These are phyloP conservation scores for Cercospora nicotianae DNA, from an alignment of 2,329 filamentous ascomycete genomes.

Conservation along the genomic window DNA sequence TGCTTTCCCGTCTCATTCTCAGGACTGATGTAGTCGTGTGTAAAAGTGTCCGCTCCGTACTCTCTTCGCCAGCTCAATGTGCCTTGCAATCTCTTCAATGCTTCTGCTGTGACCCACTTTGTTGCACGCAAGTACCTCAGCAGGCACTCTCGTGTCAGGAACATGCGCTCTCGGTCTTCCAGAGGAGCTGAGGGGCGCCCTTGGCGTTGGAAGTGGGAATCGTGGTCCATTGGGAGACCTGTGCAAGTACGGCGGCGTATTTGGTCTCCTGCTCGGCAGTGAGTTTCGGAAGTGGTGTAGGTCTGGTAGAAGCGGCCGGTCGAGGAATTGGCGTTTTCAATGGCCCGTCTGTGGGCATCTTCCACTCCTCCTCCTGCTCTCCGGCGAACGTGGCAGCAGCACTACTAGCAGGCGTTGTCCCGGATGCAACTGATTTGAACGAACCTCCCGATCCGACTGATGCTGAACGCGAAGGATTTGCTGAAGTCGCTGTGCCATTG, in stretches of 20 bases:
- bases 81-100: conserved; percentile 73
- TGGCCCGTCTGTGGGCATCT: conserved; percentile 33
- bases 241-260: conserved; percentile 73
- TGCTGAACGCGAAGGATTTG: conserved; percentile 24
- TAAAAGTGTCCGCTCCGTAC: conserved; percentile 78
- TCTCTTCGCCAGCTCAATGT: conserved; percentile 88
- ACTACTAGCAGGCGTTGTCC: conserved; percentile 21
- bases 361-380: conserved; percentile 30
- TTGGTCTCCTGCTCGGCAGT: conserved; percentile 77
- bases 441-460: conserved; percentile 32
- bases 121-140: conserved; percentile 90
- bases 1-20: conserved; percentile 99
- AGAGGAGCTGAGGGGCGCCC: conserved; percentile 62
- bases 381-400: conserved; percentile 28
- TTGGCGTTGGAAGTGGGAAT: conserved; percentile 65
- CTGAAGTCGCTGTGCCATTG: conserved; percentile 7
- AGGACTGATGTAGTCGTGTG: conserved; percentile 81
- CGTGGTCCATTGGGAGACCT: conserved; percentile 69
- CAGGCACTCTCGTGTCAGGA: conserved; percentile 88
- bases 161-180: conserved; percentile 78
- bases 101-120: conserved; percentile 78
- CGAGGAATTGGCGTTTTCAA: conserved; percentile 38
- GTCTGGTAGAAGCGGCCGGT: conserved; percentile 54
- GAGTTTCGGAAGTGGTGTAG: conserved; percentile 58
- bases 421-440: conserved; percentile 32